Percentiles rank a stretch among this genome's conserved stretches.
Evolutionary conservation across 192 early-diverging fungal genomes (phyloP).

Genomic region (Linnemannia zychae): DNA sequence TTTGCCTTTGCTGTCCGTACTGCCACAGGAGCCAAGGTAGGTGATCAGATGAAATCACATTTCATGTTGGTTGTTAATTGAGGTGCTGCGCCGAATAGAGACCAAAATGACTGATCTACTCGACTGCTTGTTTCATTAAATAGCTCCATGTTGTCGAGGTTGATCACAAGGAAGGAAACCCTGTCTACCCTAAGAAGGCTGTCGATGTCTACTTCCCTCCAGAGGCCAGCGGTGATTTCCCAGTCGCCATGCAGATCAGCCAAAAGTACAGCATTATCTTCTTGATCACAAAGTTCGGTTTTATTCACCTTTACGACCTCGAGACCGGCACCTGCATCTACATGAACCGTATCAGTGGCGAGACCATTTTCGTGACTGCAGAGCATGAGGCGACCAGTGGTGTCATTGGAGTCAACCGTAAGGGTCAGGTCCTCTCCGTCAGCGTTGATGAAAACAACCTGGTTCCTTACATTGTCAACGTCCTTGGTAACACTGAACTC

Average conservation of each 20-base stretch:
- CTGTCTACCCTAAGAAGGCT: conserved; percentile 89
- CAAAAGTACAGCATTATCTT: conserved; percentile 96
- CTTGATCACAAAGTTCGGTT: conserved; percentile 98
- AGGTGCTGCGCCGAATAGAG: no score
- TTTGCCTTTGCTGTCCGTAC: conserved; percentile 94
- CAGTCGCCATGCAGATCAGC: conserved; percentile 96
- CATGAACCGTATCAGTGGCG: conserved; percentile 97
- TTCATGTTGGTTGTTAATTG: not conserved
- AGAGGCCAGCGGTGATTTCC: conserved; percentile 95
- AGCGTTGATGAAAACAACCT: conserved; percentile 91
- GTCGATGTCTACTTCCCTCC: conserved; percentile 98
- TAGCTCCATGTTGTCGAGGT: conserved; percentile 97
- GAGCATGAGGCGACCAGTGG: conserved; percentile 89
- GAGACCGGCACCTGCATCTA: conserved; percentile 97
- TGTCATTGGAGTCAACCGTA: conserved; percentile 95
- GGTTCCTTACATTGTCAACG: conserved; percentile 91
- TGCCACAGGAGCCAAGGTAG: conserved; percentile 84
- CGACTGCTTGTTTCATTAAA: not conserved
- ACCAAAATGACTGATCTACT: not conserved
- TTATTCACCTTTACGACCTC: conserved; percentile 97
- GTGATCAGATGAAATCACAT: not conserved
- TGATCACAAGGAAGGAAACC: conserved; percentile 94
- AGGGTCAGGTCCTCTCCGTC: conserved; percentile 98
- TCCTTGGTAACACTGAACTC: conserved; percentile 87
- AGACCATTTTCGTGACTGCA: conserved; percentile 98